Evolutionary conservation across 108 stramenopile genomes (phyloP), one percentile per base, ranked within the genome.

Genomic region (Cyclotella choctawhatcheeana): DNA sequence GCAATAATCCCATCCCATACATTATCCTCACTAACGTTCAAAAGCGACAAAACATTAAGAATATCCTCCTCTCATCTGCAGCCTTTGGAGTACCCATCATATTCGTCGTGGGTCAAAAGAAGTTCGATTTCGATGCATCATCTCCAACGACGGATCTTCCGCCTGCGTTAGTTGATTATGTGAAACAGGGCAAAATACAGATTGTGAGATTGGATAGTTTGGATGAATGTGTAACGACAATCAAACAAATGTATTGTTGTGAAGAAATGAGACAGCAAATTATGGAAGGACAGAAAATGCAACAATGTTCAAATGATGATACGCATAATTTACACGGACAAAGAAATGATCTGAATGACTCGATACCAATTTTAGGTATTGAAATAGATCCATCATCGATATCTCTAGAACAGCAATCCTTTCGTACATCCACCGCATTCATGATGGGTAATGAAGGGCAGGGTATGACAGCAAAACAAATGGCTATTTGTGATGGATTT

Each of bases 401-500:
- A 40, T 82, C 58, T 30, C 32, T 74, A 12, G 73, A 84, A 47
- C 25, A 64, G 3, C 69, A 67, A 25, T 22, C 66, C 14, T 84
- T 79, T 32, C 10, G 62, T 10, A 75, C 34, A 20, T 78, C 51
- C 51, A 80, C 83, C 25, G 92, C 88, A 0, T 82, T 96, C 33
- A 79, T 93, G 71, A 88, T 92, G 91, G 92, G 92, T 8, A 96
- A 96, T 64, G 92, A 96, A 75, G 95, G 92, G 0, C 78, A 75
- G 35, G 92, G 95, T 8, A 84, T 96, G 62, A 77, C 82, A 45
- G 30, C 68, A 5, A 91, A 86, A 67, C 92, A 93, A 64, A 82
- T 92, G 82, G 63, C 77, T 13, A 35, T 83, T 0, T 95, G 94
- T 69, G 77, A 92, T 76, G 82, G 68, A 22, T 85, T 93, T 61